Percentiles rank a stretch among this genome's conserved stretches.
Conservation (phyloP, 169 alveolate genomes). For the Blepharisma undulans region DNA sequence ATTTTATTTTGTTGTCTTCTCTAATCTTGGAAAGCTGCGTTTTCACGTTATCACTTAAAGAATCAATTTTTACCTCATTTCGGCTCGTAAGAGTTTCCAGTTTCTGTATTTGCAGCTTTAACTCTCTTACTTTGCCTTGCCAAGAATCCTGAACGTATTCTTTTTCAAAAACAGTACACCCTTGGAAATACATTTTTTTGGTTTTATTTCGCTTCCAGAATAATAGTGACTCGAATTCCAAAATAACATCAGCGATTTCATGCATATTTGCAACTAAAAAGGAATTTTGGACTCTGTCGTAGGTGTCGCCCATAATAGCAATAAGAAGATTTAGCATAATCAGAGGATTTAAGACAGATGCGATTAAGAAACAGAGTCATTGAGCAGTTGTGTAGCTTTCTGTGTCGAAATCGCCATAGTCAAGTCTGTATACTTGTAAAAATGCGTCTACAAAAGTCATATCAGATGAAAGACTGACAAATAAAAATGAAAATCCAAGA, state of each 20-base stretch:
- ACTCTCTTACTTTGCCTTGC: slow-evolving; percentile 24
- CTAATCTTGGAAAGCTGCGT: background rate
- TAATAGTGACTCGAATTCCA: slow-evolving; percentile 35
- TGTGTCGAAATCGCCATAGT: background rate
- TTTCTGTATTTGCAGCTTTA: background rate
- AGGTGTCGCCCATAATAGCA: slow-evolving; percentile 52
- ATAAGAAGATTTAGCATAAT: slow-evolving; percentile 56
- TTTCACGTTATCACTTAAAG: background rate
- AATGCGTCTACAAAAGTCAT: background rate
- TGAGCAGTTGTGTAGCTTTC: background rate
- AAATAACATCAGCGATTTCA: slow-evolving; percentile 34
- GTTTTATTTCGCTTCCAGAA: slow-evolving; percentile 30
- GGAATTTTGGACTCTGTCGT: background rate
- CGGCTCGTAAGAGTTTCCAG: background rate
- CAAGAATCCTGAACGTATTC: background rate
- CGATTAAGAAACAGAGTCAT: slow-evolving; percentile 52
- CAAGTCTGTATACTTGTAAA: background rate
- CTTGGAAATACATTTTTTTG: background rate
- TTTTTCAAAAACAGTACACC: background rate
- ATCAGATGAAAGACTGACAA: background rate
- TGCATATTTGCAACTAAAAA: background rate
- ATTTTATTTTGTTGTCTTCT: background rate
- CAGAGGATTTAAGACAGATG: slow-evolving; percentile 42
- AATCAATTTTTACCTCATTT: background rate
- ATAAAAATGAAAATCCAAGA: slow-evolving; percentile 8